Evolutionary conservation across 2,329 filamentous ascomycete genomes (phyloP), one percentile per base, ranked within the genome.

Genomic region (Colletotrichum sp.): DNA sequence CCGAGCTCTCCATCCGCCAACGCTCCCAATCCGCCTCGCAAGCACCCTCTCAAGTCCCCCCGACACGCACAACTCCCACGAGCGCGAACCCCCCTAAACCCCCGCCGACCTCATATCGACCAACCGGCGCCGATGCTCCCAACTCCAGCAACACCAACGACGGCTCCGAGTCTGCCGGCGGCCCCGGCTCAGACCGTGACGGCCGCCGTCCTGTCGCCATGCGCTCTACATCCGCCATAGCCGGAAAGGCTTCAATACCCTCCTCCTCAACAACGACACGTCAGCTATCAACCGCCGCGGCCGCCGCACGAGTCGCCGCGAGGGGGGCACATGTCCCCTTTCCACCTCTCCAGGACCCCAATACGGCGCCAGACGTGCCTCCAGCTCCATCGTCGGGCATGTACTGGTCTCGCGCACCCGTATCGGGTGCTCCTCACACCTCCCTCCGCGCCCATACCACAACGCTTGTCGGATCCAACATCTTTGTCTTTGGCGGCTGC

Each of bases 401-500:
- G 92, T 94, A 94, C 85, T 94, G 93, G 92, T 93, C 92, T 69
- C 89, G 88, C 44, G 92, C 92, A 12, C 90, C 90, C 9, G 88
- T 91, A n/a, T 93, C 92, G 4, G 93, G 93, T 30, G 86, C 88
- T 30, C 86, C 91, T 52, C 92, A 92, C 80, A 90, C 91, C 18
- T 89, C 90, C 28, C 84, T 94, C 74, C 89, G 93, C 71, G 93
- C 93, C 18, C 93, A 94, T 83, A 94, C 92, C 60, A 91, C 91
- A 36, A 93, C 92, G 24, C 85, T 93, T 36, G 87, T 94, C 57
- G 92, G 92, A 12, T 93, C 91, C 71, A 94, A 92, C 79, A 88
- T 94, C 71, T 94, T 90, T 81, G 88, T 94, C 24, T 94, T 94
- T 81, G 93, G 93, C 30, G 93, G 93, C 13, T 94, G 93, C 83